Evolutionary conservation across 2,329 filamentous ascomycete species (phyloP).

Genomic region (Fusarium caatingaense): DNA sequence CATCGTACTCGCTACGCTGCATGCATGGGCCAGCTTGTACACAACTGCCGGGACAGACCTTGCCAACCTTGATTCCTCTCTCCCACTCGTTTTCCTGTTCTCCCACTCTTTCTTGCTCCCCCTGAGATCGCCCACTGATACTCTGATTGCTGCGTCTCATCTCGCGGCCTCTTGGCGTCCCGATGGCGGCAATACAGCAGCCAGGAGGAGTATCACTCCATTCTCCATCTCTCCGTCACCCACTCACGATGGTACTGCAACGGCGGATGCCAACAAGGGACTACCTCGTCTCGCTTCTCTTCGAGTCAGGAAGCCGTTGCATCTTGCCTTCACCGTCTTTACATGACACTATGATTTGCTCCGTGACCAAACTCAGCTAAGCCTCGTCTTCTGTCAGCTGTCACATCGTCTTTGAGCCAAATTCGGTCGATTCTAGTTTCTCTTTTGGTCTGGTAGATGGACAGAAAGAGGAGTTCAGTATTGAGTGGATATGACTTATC

Average conservation of each 20-base stretch:
- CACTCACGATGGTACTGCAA: conserved; percentile 41
- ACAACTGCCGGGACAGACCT: conserved; percentile 27
- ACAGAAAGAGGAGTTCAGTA: not conserved
- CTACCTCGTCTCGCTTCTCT: conserved; percentile 11
- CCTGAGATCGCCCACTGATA: conserved; percentile 29
- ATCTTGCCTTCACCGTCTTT: conserved; percentile 32
- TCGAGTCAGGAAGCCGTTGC: conserved; percentile 27
- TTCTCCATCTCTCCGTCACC: conserved; percentile 22
- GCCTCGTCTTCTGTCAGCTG: conserved; percentile 12
- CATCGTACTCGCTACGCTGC: conserved; percentile 21
- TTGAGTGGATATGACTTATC: conserved; percentile 1
- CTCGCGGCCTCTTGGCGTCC: conserved; percentile 20
- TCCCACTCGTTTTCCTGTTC: not conserved
- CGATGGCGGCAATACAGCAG: conserved; percentile 21
- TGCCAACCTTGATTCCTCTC: conserved; percentile 16
- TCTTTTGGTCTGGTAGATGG: not conserved
- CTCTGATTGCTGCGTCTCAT: conserved; percentile 30
- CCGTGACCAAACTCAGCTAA: conserved; percentile 8
- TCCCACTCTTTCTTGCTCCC: conserved; percentile 1
- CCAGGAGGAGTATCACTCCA: conserved; percentile 25
- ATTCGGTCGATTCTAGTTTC: not conserved
- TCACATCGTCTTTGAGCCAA: conserved; percentile 1
- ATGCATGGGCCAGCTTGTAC: conserved; percentile 19
- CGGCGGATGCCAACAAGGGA: conserved; percentile 33
- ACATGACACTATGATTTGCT: conserved; percentile 7